A percentile compares a stretch with the other conserved stretches of the same genome.
phyloP scores from a whole-genome alignment of 2,329 filamentous ascomycete genomes.

The Pestalotiopsis sp. region DNA sequence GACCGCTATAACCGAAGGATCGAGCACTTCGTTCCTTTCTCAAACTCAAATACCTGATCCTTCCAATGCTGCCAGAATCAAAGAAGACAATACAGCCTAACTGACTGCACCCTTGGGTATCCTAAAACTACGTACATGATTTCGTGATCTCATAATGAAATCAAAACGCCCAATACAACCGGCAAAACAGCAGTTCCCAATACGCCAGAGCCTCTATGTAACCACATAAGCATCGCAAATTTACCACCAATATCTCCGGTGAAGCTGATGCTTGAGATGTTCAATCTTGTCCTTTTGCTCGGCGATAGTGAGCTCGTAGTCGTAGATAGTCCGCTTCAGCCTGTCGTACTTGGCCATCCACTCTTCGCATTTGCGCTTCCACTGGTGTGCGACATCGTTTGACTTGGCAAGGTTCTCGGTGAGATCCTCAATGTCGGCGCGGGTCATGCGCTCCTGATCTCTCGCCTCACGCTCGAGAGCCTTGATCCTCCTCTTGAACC shows the following conservation, averaged over 20 bases:
- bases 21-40: slow-evolving; percentile 1
- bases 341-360: slow-evolving; percentile 15
- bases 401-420: slow-evolving; percentile 21
- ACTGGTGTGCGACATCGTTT: slow-evolving; percentile 15
- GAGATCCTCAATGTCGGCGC: slow-evolving; percentile 4
- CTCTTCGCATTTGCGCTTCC: slow-evolving; percentile 16
- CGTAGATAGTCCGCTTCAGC: slow-evolving; percentile 14
- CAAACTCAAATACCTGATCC: background rate
- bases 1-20: background rate
- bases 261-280: slow-evolving; percentile 9
- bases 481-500: slow-evolving; percentile 21
- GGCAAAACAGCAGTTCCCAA: background rate
- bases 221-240: slow-evolving; percentile 11
- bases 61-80: background rate
- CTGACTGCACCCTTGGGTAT: background rate
- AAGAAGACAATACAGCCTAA: background rate
- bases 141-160: background rate
- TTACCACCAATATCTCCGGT: slow-evolving; percentile 18
- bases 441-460: slow-evolving; percentile 17
- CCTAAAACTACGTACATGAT: background rate
- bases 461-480: slow-evolving; percentile 23
- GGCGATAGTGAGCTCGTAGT: slow-evolving; percentile 11
- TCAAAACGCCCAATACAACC: background rate
- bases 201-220: background rate
- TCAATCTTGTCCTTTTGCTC: slow-evolving; percentile 17